Percentiles rank a stretch among this genome's conserved stretches.
These are phyloP conservation scores for Globisporangium mamillatum DNA, from an alignment of 352 stramenopile species.

Conservation along the genomic window DNA sequence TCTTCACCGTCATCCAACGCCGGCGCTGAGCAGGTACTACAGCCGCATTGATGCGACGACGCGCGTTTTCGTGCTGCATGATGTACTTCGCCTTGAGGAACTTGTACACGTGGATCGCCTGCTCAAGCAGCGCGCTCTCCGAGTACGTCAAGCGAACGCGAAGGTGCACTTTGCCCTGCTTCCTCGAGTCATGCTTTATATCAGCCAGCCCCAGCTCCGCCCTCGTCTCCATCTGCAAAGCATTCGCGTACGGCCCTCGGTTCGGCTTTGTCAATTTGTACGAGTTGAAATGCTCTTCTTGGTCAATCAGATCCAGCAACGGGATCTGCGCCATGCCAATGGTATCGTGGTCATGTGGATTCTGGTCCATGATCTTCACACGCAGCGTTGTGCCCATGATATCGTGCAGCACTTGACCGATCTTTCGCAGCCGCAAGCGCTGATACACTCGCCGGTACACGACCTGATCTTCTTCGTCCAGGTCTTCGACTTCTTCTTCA, in stretches of 20 bases:
- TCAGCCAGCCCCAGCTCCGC: constrained; percentile 3
- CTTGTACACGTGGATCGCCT: constrained; percentile 65
- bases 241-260: constrained; percentile 3
- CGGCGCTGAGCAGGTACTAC: constrained; percentile 61
- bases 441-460: constrained; percentile 53
- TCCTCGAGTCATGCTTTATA: background rate
- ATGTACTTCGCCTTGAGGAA: constrained; percentile 62
- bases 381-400: constrained; percentile 56
- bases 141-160: constrained; percentile 50
- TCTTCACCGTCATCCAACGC: constrained; percentile 58
- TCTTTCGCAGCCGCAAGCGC: constrained; percentile 51
- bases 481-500: constrained; percentile 59
- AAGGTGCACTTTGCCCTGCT: constrained; percentile 43
- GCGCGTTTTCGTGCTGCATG: constrained; percentile 48
- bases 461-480: constrained; percentile 52
- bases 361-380: constrained; percentile 60
- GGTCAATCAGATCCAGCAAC: constrained; percentile 66
- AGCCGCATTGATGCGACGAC: constrained; percentile 50
- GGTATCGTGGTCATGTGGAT: constrained; percentile 41
- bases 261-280: constrained; percentile 50
- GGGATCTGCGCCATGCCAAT: constrained; percentile 61
- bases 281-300: constrained; percentile 48
- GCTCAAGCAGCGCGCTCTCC: constrained; percentile 57
- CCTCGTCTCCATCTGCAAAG: constrained; percentile 7
- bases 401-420: constrained; percentile 53